Evolutionary conservation across 139 green algal species (phyloP), one percentile per base, ranked within the genome.

Genomic region (Picochlorum sp.): DNA sequence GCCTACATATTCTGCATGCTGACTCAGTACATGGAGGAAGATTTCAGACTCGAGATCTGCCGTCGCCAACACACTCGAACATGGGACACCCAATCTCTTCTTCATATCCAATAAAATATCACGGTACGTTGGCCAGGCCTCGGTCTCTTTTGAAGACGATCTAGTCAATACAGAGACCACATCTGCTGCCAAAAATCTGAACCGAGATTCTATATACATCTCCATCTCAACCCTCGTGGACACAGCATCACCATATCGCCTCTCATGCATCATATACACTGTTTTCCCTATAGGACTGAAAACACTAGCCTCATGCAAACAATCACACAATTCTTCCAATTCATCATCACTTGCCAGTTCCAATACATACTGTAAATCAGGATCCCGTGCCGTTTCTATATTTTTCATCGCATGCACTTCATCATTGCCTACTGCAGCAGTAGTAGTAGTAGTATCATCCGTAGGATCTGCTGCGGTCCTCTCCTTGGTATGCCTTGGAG

Each of bases 1-100:
- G 64, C 61, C 32, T 9, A 77, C 56, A 18, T 41, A 61, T 3
- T 69, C 61, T 1, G 41, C 24, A 44, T 85, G 72, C 14, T 81
- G 59, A 16, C 82, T 26, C 45, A 95, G 63, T 13, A 94, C 41
- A 68, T 90, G 76, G 63, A 95, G 67, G 65, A 94, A 92, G 8
- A 96, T 79, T 65, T 96, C 89, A 1, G 82, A 74, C 60, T 96
- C 89, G 30, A 96, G 69, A 64, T 96, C 88, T 56, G 72, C 64
- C 1, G 87, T 89, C 2, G 71, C 58, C 21, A 84, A 64, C 20
- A 46, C 57, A 41, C 16, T 26, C 7, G 67, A 64, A 65, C 69
- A 95, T 4, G 52, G 56, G 6, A 87, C 66, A 4, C 49, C 34
- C 28, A 88, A 68, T 63, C 79, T 81, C 60, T 90, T 69, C 3